Conservation (phyloP, 495 filamentous ascomycete genomes). For the Penicillium macrosclerotiorum region DNA sequence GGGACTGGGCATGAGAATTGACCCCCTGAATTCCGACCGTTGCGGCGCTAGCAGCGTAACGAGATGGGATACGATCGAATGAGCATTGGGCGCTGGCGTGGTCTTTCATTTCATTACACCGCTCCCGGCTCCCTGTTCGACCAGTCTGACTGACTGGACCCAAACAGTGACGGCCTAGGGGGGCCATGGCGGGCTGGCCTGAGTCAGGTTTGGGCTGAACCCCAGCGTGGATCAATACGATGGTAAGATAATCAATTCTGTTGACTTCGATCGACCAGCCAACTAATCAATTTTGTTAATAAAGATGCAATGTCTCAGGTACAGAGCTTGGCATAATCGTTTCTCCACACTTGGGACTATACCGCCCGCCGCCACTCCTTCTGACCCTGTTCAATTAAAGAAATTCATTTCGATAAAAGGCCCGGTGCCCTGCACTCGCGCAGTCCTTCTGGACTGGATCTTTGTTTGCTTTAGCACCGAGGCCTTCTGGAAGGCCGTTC, state of each 20-base stretch:
- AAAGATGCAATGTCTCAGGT: conserved; percentile 26
- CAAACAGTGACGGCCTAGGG: too few relatives aligned
- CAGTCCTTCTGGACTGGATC: conserved; percentile 16
- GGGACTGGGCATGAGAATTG: too few relatives aligned
- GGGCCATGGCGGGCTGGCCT: too few relatives aligned
- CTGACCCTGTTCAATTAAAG: conserved; percentile 9
- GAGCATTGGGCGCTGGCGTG: neutral
- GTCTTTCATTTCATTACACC: neutral
- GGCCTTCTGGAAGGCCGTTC: conserved; percentile 53
- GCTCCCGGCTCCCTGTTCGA: neutral
- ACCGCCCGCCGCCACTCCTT: conserved; percentile 13
- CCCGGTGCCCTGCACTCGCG: conserved; percentile 5
- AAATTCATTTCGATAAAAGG: conserved; percentile 14
- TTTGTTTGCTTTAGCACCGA: conserved; percentile 17
- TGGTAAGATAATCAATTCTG: neutral
- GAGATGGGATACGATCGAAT: conserved; percentile 1
- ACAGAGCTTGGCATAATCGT: conserved; percentile 19
- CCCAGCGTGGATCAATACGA: too few relatives aligned
- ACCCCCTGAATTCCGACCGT: conserved; percentile 8
- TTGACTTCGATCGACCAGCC: neutral
- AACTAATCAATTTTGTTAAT: neutral
- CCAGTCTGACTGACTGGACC: too few relatives aligned
- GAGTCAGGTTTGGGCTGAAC: too few relatives aligned
- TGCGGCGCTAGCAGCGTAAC: conserved; percentile 6
- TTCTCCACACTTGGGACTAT: conserved; percentile 18